phyloP scores from a whole-genome alignment of 179 eudicot species.

The Silene coronaria region DNA sequence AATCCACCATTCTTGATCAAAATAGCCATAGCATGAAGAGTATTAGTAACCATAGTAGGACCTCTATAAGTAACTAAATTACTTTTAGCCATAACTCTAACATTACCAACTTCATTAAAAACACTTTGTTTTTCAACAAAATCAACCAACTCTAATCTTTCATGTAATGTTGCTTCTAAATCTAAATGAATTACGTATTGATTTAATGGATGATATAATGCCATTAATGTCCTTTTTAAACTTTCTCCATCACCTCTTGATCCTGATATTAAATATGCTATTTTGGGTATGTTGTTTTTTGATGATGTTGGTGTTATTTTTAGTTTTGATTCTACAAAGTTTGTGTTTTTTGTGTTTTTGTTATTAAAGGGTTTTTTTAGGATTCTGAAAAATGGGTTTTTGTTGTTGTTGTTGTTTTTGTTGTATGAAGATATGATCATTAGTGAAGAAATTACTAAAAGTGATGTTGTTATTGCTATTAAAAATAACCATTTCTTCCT shows the following conservation, averaged over 20 bases:
- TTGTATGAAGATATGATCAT: slow-evolving; percentile 29
- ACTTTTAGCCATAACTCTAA: slow-evolving; percentile 46
- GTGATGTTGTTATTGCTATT: slow-evolving; percentile 29
- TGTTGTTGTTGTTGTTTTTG: slow-evolving; percentile 28
- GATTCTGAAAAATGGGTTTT: slow-evolving; percentile 36
- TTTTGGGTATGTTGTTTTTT: slow-evolving; percentile 39
- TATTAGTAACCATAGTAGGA: slow-evolving; percentile 70
- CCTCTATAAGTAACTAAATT: slow-evolving; percentile 79
- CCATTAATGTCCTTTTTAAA: slow-evolving; percentile 55
- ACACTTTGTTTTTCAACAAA: slow-evolving; percentile 44
- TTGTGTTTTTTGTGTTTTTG: slow-evolving; percentile 23
- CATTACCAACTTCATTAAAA: slow-evolving; percentile 58
- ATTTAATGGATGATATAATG: slow-evolving; percentile 64
- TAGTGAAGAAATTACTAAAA: slow-evolving; percentile 35
- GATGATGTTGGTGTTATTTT: slow-evolving; percentile 26
- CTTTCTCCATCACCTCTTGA: slow-evolving; percentile 66
- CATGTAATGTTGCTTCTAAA: slow-evolving; percentile 52
- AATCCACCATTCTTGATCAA: slow-evolving; percentile 50
- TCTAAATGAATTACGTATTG: slow-evolving; percentile 65
- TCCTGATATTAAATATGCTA: slow-evolving; percentile 76
- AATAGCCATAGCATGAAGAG: slow-evolving; percentile 72
- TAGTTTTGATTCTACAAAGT: slow-evolving; percentile 60
- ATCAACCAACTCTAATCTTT: slow-evolving; percentile 50
- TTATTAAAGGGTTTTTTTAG: slow-evolving; percentile 12
- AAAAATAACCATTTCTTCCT: slow-evolving; percentile 46